Percentiles rank a stretch among this genome's conserved stretches.
Conservation (phyloP, 768 basidiomycete genomes). For the Lactarius tabidus region DNA sequence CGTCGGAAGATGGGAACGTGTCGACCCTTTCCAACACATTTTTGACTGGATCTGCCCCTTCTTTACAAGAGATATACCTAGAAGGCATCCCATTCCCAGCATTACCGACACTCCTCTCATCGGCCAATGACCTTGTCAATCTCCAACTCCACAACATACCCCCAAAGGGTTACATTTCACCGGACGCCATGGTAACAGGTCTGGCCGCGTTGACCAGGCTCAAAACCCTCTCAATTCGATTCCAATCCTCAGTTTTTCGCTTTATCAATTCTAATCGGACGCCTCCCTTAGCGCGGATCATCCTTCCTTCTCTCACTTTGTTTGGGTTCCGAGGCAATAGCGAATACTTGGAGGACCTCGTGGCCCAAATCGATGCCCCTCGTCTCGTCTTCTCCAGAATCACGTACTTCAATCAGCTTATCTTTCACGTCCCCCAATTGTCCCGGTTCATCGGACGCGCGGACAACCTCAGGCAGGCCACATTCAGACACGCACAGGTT, state of each 20-base stretch:
- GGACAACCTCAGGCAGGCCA: neutral
- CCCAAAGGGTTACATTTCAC: neutral
- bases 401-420: neutral
- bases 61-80: neutral
- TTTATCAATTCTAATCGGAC: too few species aligned
- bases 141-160: neutral
- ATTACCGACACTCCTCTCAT: neutral
- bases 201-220: neutral
- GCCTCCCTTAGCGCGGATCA: too few species aligned
- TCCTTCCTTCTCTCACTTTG: neutral
- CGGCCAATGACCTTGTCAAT: neutral
- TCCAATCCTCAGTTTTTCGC: neutral
- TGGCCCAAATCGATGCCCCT: neutral
- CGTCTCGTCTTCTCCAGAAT: neutral
- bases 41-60: neutral
- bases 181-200: neutral
- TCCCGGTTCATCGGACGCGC: neutral
- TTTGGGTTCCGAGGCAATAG: neutral
- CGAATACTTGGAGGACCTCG: slow-evolving; percentile 6
- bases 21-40: neutral
- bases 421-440: neutral
- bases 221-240: neutral
- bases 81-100: neutral
- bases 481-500: neutral
- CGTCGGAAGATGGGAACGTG: neutral